Conservation (phyloP, 2,329 filamentous ascomycete genomes). For the Hymenoscyphus repandus region DNA sequence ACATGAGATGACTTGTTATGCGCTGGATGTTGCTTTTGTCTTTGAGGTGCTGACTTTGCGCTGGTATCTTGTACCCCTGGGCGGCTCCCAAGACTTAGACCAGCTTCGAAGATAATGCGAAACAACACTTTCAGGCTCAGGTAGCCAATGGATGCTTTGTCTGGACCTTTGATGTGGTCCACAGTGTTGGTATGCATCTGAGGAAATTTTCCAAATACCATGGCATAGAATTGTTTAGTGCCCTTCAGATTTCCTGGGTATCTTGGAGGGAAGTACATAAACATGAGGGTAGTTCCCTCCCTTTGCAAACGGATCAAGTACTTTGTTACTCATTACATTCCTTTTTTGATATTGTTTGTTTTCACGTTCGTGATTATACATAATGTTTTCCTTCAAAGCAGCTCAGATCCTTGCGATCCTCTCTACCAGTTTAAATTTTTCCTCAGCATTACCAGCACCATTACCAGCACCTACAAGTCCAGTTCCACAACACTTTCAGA, state of each 20-base stretch:
- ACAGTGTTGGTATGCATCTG: too few species aligned
- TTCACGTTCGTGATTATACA: not conserved
- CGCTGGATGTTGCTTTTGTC: slow-evolving; percentile 1
- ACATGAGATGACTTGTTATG: slow-evolving; percentile 8
- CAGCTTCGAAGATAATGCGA: slow-evolving; percentile 12
- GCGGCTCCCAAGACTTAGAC: too few species aligned
- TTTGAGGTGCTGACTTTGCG: not conserved
- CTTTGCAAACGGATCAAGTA: not conserved
- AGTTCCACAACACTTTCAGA: slow-evolving; percentile 2
- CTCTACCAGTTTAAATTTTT: slow-evolving; percentile 2
- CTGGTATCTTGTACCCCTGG: too few species aligned
- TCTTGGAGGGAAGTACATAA: not conserved
- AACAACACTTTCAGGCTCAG: slow-evolving; percentile 2
- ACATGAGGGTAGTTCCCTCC: not conserved
- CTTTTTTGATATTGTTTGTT: not conserved
- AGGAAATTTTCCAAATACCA: not conserved
- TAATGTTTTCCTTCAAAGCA: slow-evolving; percentile 8
- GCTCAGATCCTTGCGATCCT: slow-evolving; percentile 1
- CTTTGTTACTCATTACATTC: not conserved
- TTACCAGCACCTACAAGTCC: slow-evolving; percentile 3
- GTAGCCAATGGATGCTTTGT: slow-evolving; percentile 9
- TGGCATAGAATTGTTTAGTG: not conserved
- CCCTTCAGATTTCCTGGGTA: not conserved
- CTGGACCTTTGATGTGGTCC: not conserved
- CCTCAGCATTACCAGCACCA: slow-evolving; percentile 1